These are phyloP conservation scores for Penicillium decumbens DNA, from an alignment of 2,329 filamentous ascomycete genomes.

Conservation along the genomic window DNA sequence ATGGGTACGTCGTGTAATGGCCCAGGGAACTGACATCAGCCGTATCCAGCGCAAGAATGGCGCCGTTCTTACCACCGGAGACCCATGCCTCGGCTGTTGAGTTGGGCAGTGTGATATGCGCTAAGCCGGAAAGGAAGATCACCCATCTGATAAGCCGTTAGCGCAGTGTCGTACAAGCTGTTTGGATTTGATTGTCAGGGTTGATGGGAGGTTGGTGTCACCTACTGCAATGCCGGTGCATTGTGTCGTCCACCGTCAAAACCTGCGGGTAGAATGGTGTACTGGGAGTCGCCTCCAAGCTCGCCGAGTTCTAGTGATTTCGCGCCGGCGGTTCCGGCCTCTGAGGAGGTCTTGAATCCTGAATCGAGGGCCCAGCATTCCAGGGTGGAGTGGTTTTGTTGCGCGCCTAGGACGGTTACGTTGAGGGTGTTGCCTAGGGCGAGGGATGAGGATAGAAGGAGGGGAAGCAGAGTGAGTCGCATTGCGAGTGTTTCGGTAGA, in stretches of 20 bases:
- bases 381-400: constrained; percentile 39
- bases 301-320: constrained; percentile 31
- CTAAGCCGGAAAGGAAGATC: constrained; percentile 40
- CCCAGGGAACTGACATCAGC: constrained; percentile 38
- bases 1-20: constrained; percentile 43
- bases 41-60: constrained; percentile 45
- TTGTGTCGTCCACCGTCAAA: constrained; percentile 43
- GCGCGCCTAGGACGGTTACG: constrained; percentile 40
- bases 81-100: constrained; percentile 37
- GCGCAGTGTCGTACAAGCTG: not conserved
- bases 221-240: constrained; percentile 43
- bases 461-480: constrained; percentile 11
- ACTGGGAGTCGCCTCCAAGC: constrained; percentile 30
- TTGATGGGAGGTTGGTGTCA: not conserved
- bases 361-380: constrained; percentile 47
- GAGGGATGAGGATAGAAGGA: constrained; percentile 9
- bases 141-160: constrained; percentile 26
- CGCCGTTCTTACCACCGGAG: constrained; percentile 40
- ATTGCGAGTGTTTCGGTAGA: constrained; percentile 7
- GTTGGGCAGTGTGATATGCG: constrained; percentile 43
- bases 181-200: not conserved
- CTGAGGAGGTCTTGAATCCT: constrained; percentile 32
- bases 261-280: constrained; percentile 34
- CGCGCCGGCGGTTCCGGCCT: constrained; percentile 34
- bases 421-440: constrained; percentile 33